A percentile compares a stretch with the other conserved stretches of the same genome.
Evolutionary conservation across 441 rosid species (phyloP).

Genomic region (Brassica hybrid): DNA sequence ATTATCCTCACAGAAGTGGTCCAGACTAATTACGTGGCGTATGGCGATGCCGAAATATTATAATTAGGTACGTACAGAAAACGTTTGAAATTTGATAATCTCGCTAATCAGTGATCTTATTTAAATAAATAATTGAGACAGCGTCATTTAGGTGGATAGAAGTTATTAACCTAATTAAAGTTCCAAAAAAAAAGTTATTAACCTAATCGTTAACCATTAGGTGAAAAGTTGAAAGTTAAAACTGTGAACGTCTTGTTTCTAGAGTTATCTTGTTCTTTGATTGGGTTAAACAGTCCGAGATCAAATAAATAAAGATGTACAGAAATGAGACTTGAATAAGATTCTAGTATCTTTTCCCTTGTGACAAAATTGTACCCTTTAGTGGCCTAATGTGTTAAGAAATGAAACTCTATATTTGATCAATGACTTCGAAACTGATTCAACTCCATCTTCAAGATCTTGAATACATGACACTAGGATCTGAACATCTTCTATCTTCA

Average conservation of each 20-base stretch:
- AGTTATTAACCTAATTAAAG: too few species aligned
- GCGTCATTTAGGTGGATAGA: not conserved
- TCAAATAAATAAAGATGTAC: too few species aligned
- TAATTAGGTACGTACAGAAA: too few species aligned
- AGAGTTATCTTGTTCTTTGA: not conserved
- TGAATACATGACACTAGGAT: slow-evolving; percentile 50
- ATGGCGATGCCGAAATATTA: too few species aligned
- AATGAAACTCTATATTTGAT: slow-evolving; percentile 44
- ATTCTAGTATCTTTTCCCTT: not conserved
- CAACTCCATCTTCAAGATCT: slow-evolving; percentile 52
- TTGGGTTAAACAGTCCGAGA: not conserved
- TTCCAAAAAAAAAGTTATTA: too few species aligned
- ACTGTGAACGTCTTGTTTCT: not conserved
- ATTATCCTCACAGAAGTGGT: too few species aligned
- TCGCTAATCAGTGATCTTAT: too few species aligned
- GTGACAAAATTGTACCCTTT: slow-evolving; percentile 13
- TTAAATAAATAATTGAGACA: too few species aligned
- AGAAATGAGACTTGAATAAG: not conserved
- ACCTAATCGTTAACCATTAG: too few species aligned
- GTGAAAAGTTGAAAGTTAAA: not conserved
- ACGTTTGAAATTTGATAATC: too few species aligned
- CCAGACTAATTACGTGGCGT: too few species aligned
- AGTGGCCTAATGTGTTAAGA: slow-evolving; percentile 27
- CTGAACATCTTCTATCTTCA: slow-evolving; percentile 40
- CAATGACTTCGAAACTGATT: slow-evolving; percentile 45